Percentiles rank a stretch among this genome's conserved stretches.
phyloP scores from a whole-genome alignment of 441 rosid species.

The Rhodomyrtus psidioides region DNA sequence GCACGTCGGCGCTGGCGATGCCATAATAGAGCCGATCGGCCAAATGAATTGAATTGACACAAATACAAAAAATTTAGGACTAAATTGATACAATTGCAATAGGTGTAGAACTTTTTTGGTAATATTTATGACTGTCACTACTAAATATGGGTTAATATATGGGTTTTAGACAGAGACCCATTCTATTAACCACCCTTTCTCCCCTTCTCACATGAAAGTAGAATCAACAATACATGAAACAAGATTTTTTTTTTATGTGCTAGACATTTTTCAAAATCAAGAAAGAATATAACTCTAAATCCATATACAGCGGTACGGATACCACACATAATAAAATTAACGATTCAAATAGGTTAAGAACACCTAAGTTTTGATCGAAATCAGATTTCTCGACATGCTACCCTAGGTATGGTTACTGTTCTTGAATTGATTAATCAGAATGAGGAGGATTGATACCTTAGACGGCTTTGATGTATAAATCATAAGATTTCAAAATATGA shows the following conservation, averaged over 20 bases:
- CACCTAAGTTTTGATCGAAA: neutral
- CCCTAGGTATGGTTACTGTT: neutral
- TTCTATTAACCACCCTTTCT: too few species aligned
- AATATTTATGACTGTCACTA: too few species aligned
- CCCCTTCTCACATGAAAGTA: neutral
- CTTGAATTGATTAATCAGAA: neutral
- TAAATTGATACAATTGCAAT: too few species aligned
- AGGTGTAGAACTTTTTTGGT: too few species aligned
- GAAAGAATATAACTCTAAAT: neutral
- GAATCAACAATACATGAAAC: neutral
- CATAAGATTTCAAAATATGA: neutral
- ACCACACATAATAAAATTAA: neutral
- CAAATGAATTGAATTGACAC: too few species aligned
- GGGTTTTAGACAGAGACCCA: too few species aligned
- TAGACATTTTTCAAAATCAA: neutral
- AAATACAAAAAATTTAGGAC: too few species aligned
- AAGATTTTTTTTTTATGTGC: neutral
- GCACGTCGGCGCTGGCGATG: too few species aligned
- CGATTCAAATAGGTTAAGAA: neutral
- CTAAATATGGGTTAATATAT: too few species aligned
- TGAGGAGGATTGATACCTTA: neutral
- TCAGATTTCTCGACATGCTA: neutral
- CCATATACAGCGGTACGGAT: neutral
- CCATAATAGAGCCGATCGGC: accelerated
- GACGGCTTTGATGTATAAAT: neutral